A percentile compares a stretch with the other conserved stretches of the same genome.
phyloP scores from a whole-genome alignment of 2,329 filamentous ascomycete genomes.

The Colletotrichum chlorophyti region DNA sequence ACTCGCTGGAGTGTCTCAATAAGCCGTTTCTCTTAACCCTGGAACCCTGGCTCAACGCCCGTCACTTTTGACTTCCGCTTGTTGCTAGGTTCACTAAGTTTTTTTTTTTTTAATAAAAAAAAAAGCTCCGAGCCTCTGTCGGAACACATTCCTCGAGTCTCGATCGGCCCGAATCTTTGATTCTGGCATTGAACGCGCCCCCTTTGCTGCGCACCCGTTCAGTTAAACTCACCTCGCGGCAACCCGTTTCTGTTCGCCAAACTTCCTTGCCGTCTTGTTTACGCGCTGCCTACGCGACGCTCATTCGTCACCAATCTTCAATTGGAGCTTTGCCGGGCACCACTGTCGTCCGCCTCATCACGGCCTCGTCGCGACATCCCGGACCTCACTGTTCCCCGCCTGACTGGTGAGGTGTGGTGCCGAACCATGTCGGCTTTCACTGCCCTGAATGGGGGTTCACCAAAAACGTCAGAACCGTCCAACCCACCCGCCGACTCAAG shows the following conservation, averaged over 20 bases:
- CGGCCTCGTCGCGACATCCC: conserved; percentile 6
- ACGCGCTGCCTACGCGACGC: conserved; percentile 10
- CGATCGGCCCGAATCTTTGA: conserved; percentile 27
- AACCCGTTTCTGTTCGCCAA: conserved; percentile 1
- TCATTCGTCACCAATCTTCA: conserved; percentile 1
- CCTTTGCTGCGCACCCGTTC: conserved; percentile 9
- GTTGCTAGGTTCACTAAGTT: conserved; percentile 2
- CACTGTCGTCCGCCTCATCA: neutral
- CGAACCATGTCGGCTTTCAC: conserved; percentile 57
- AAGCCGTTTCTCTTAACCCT: conserved; percentile 23
- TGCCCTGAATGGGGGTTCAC: conserved; percentile 58
- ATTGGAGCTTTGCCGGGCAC: no score
- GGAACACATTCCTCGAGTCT: conserved; percentile 13
- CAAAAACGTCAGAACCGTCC: conserved; percentile 46
- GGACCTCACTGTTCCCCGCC: conserved; percentile 2
- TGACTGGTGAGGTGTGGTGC: conserved; percentile 28
- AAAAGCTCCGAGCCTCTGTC: conserved; percentile 15
- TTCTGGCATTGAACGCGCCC: conserved; percentile 26
- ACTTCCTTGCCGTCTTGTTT: conserved; percentile 12
- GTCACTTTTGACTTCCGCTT: conserved; percentile 1
- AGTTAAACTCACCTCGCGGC: conserved; percentile 16
- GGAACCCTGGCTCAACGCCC: conserved; percentile 5
- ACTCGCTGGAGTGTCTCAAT: conserved; percentile 25
- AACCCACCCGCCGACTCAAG: conserved; percentile 41
- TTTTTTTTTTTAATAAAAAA: no score